Conservation (phyloP, 2,329 filamentous ascomycete species). For the Fusarium chaquense region DNA sequence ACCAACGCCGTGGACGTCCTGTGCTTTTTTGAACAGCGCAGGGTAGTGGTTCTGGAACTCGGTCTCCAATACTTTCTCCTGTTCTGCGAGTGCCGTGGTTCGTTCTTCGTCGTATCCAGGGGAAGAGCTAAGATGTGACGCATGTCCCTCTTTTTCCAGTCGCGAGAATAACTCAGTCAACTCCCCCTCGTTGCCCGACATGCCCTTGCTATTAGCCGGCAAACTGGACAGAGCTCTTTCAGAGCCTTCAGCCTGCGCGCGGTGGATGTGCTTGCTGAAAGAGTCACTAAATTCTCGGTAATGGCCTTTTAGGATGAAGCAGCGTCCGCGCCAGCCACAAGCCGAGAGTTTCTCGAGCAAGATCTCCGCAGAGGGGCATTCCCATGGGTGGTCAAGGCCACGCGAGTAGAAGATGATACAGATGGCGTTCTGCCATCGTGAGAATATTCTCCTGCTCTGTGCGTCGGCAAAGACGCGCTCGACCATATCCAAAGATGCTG, state of each 20-base stretch:
- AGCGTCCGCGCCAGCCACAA: conserved; percentile 63
- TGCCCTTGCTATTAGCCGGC: conserved; percentile 32
- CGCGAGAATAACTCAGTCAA: conserved; percentile 61
- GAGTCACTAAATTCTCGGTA: conserved; percentile 67
- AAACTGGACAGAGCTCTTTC: conserved; percentile 47
- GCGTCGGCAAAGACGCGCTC: conserved; percentile 64
- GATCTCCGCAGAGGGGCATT: conserved; percentile 62
- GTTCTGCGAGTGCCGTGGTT: conserved; percentile 55
- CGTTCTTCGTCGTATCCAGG: conserved; percentile 57
- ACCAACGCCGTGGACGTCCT: conserved; percentile 52
- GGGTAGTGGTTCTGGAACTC: conserved; percentile 62
- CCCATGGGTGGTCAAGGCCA: conserved; percentile 62
- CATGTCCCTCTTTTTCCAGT: conserved; percentile 59
- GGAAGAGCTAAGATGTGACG: conserved; percentile 54
- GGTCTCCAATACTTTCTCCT: conserved; percentile 62
- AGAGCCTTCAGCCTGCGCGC: conserved; percentile 58
- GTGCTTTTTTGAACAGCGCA: conserved; percentile 59
- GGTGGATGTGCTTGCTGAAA: conserved; percentile 63
- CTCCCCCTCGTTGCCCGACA: conserved; percentile 51
- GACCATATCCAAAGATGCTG: conserved; percentile 63
- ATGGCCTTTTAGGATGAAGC: conserved; percentile 67
- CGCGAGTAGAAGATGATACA: conserved; percentile 67
- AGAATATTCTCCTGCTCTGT: conserved; percentile 60
- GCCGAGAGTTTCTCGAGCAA: conserved; percentile 60
- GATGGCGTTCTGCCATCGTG: conserved; percentile 59